phyloP scores from a whole-genome alignment of 106 monocot species.

The Xerophyta viscosa region DNA sequence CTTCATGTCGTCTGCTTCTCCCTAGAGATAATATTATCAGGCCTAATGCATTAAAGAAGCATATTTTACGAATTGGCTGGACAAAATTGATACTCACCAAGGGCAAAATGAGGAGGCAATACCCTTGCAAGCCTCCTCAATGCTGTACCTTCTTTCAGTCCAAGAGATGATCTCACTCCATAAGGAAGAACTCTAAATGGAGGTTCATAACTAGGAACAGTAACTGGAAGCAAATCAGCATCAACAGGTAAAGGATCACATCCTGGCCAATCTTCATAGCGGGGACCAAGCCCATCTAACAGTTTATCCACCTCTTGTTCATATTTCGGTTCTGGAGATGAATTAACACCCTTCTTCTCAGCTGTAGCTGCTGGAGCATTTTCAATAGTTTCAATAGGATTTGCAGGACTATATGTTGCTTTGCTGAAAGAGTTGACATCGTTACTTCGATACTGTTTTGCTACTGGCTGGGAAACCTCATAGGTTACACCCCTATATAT shows the following conservation, averaged over 20 bases:
- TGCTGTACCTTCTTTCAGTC: constrained; percentile 63
- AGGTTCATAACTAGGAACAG: constrained; percentile 62
- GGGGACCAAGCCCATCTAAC: constrained; percentile 73
- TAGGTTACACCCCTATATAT: constrained; percentile 78
- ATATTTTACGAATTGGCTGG: too few species aligned
- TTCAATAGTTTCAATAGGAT: background rate
- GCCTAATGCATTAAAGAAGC: too few species aligned
- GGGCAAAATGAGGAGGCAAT: constrained; percentile 94
- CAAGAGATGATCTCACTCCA: constrained; percentile 56
- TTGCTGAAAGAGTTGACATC: constrained; percentile 12
- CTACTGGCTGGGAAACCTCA: constrained; percentile 38
- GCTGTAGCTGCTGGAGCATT: constrained; percentile 3
- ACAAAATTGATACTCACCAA: constrained; percentile 75
- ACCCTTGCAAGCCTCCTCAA: constrained; percentile 71
- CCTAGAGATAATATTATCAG: constrained; percentile 25
- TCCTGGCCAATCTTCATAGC: constrained; percentile 89
- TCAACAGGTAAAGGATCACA: constrained; percentile 83
- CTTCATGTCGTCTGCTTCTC: constrained; percentile 93
- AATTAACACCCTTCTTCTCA: constrained; percentile 18
- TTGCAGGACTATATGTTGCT: constrained; percentile 4
- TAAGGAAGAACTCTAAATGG: constrained; percentile 91
- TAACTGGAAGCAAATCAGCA: constrained; percentile 87
- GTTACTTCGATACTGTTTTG: constrained; percentile 11
- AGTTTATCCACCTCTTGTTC: constrained; percentile 72
- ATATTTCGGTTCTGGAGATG: constrained; percentile 37